These are phyloP conservation scores for Hypoxylon subgilvum DNA, from an alignment of 495 filamentous ascomycete species.

Conservation along the genomic window DNA sequence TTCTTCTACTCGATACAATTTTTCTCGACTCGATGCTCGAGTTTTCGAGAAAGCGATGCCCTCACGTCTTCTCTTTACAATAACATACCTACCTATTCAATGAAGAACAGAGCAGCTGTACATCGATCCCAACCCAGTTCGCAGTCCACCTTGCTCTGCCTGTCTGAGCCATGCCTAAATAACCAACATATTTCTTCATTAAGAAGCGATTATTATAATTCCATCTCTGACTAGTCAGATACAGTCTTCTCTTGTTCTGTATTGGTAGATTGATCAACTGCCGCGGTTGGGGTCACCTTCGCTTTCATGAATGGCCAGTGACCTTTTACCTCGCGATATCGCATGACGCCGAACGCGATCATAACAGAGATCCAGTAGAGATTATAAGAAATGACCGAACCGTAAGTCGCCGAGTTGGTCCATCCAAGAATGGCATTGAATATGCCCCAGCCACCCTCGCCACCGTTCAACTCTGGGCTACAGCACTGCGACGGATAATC, in stretches of 20 bases:
- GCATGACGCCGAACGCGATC: slow-evolving; percentile 63
- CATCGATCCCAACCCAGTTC: no score
- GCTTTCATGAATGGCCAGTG: slow-evolving; percentile 66
- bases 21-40: no score
- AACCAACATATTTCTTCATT: not conserved
- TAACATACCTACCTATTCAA: no score
- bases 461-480: slow-evolving; percentile 66
- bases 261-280: not conserved
- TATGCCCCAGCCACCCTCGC: slow-evolving; percentile 91
- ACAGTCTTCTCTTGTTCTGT: slow-evolving; percentile 1
- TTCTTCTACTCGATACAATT: no score
- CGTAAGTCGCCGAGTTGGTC: slow-evolving; percentile 88
- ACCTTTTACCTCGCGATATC: slow-evolving; percentile 71
- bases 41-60: no score
- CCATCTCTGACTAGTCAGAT: not conserved
- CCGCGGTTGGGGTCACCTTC: slow-evolving; percentile 22
- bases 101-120: no score
- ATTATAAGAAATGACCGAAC: slow-evolving; percentile 84
- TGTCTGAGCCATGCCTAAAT: not conserved
- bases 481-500: slow-evolving; percentile 64
- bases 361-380: slow-evolving; percentile 81
- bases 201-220: not conserved
- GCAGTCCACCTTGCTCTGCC: no score
- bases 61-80: no score
- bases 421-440: slow-evolving; percentile 86